phyloP scores from a whole-genome alignment of 371 early-diverging fungal genomes.

The Zopfochytrium polystomum region DNA sequence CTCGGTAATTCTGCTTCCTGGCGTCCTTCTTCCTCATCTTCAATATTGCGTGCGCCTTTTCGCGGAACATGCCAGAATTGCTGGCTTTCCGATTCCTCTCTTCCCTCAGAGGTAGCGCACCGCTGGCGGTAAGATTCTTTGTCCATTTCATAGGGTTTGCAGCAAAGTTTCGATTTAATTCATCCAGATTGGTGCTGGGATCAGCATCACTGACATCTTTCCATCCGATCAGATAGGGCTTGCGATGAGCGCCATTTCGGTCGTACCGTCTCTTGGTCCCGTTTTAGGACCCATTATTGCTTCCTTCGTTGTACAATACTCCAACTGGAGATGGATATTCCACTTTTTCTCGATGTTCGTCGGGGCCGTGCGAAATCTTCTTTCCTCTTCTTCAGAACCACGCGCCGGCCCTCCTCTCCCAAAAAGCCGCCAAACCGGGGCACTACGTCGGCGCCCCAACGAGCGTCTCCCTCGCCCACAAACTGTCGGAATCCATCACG shows the following conservation, averaged over 20 bases:
- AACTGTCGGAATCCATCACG: background rate
- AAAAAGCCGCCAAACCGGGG: background rate
- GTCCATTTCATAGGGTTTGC: no score
- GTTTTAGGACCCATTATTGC: slow-evolving; percentile 14
- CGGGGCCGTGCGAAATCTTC: background rate
- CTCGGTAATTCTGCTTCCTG: slow-evolving; percentile 6
- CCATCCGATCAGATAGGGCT: no score
- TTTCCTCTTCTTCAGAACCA: slow-evolving; percentile 13
- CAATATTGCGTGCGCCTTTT: slow-evolving; percentile 6
- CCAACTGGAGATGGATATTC: slow-evolving; percentile 16
- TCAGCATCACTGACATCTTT: no score
- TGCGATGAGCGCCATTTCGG: no score
- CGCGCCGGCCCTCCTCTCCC: background rate
- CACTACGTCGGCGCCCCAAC: background rate
- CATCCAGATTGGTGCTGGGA: no score
- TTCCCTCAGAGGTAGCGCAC: slow-evolving; percentile 10
- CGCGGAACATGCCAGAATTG: slow-evolving; percentile 2
- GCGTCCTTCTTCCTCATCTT: slow-evolving; percentile 13
- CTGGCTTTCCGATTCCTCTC: slow-evolving; percentile 11
- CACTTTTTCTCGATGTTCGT: slow-evolving; percentile 7
- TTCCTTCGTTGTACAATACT: slow-evolving; percentile 11
- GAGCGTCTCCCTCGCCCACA: no score
- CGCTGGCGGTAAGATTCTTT: no score
- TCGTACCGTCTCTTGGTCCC: no score
- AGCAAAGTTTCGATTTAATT: no score